These are phyloP conservation scores for Boletus reticulatus DNA, from an alignment of 768 basidiomycete species.

Conservation along the genomic window DNA sequence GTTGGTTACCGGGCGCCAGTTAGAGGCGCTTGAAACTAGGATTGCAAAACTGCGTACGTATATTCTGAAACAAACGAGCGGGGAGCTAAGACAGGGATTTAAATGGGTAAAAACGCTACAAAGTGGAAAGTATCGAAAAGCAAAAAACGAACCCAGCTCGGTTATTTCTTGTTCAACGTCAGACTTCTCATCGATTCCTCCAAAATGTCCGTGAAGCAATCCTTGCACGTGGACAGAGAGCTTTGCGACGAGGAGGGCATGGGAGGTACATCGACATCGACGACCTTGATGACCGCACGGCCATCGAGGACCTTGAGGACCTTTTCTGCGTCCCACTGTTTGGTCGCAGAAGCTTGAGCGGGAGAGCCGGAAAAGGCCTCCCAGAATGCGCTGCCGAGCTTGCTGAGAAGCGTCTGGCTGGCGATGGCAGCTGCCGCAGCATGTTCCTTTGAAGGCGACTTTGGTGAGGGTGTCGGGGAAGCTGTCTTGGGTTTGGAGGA, in stretches of 20 bases:
- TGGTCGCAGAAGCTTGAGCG: conserved; percentile 21
- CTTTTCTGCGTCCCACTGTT: conserved; percentile 70
- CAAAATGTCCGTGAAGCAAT: conserved; percentile 41
- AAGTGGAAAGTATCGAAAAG: background rate
- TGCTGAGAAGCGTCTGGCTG: conserved; percentile 69
- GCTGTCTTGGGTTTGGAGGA: conserved; percentile 13
- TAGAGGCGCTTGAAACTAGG: conserved; percentile 7
- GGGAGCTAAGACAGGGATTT: conserved; percentile 4
- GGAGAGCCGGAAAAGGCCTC: conserved; percentile 74
- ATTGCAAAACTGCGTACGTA: conserved; percentile 4
- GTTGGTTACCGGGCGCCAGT: background rate
- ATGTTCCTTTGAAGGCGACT: conserved; percentile 32
- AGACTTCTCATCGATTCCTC: conserved; percentile 71
- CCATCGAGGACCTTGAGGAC: conserved; percentile 80
- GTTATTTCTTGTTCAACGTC: conserved; percentile 55
- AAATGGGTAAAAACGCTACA: conserved; percentile 14
- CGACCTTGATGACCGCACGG: conserved; percentile 73
- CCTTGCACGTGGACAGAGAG: conserved; percentile 16
- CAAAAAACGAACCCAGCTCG: background rate
- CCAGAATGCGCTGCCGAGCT: conserved; percentile 80
- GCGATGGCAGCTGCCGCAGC: conserved; percentile 60
- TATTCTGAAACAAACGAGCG: conserved; percentile 15
- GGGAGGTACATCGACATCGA: conserved; percentile 59
- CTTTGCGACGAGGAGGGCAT: background rate
- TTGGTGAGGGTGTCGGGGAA: conserved; percentile 44